phyloP scores from a whole-genome alignment of 805 yeast species.

The Ogataea henricii region DNA sequence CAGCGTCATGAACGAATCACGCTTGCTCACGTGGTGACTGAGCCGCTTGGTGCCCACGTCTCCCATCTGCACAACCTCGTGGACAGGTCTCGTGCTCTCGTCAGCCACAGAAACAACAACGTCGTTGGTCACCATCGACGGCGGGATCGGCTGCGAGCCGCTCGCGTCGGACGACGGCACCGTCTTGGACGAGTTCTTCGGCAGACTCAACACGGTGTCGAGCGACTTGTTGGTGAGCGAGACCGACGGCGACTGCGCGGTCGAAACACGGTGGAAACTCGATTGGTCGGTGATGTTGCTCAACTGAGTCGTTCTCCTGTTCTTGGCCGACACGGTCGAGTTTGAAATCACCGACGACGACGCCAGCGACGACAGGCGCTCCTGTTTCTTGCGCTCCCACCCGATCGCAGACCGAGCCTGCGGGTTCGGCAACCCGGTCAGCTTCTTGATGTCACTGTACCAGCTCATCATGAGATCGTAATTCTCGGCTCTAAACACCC shows the following conservation, averaged over 20 bases:
- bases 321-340: slow-evolving; percentile 12
- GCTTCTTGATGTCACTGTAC: slow-evolving; percentile 74
- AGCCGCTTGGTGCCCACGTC: slow-evolving; percentile 5
- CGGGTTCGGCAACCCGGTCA: slow-evolving; percentile 66
- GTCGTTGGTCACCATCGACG: slow-evolving; percentile 1
- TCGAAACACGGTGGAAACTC: slow-evolving; percentile 17
- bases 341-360: slow-evolving; percentile 34
- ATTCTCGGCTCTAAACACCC: slow-evolving; percentile 92
- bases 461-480: slow-evolving; percentile 79
- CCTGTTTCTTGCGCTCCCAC: slow-evolving; percentile 34
- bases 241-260: slow-evolving; percentile 11
- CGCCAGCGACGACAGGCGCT: slow-evolving; percentile 25
- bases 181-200: slow-evolving; percentile 15
- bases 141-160: slow-evolving; percentile 7
- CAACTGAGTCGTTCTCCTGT: slow-evolving; percentile 20
- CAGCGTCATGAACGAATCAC: slow-evolving; percentile 20
- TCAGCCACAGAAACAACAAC: slow-evolving; percentile 3
- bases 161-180: background rate
- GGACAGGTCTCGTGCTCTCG: background rate
- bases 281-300: slow-evolving; percentile 21
- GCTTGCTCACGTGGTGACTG: slow-evolving; percentile 11
- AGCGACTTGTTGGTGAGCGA: slow-evolving; percentile 27
- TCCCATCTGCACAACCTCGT: background rate
- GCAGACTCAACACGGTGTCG: slow-evolving; percentile 26
- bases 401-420: slow-evolving; percentile 54